Evolutionary conservation across 2,329 filamentous ascomycete genomes (phyloP).

Genomic region (Trichoderma sp.): DNA sequence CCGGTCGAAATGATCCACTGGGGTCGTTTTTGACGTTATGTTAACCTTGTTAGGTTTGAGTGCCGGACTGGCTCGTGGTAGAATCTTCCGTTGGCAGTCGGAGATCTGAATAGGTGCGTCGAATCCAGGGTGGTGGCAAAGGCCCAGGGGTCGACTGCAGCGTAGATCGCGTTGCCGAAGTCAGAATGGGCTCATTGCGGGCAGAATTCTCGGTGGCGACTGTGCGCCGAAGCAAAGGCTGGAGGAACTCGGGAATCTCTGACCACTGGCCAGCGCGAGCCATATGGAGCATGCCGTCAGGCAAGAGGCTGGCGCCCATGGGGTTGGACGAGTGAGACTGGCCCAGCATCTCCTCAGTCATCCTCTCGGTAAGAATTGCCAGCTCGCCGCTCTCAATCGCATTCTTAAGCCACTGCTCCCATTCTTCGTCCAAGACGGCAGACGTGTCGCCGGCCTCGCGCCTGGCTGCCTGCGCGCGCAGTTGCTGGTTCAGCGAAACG

Average conservation of each 20-base stretch:
- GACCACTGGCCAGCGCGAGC: slow-evolving; percentile 60
- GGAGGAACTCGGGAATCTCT: slow-evolving; percentile 59
- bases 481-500: slow-evolving; percentile 62
- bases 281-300: slow-evolving; percentile 54
- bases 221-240: slow-evolving; percentile 52
- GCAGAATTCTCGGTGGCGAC: slow-evolving; percentile 43
- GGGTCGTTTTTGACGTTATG: background rate
- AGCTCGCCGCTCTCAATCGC: slow-evolving; percentile 65
- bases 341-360: slow-evolving; percentile 41
- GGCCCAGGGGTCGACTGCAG: slow-evolving; percentile 11
- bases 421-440: slow-evolving; percentile 67
- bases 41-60: slow-evolving; percentile 28
- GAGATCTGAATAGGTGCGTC: slow-evolving; percentile 39
- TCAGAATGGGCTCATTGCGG: slow-evolving; percentile 19
- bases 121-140: slow-evolving; percentile 23
- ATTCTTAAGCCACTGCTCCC: slow-evolving; percentile 75
- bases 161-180: slow-evolving; percentile 19
- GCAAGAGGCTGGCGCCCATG: slow-evolving; percentile 46
- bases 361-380: slow-evolving; percentile 49
- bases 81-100: slow-evolving; percentile 45
- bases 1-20: background rate
- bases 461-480: slow-evolving; percentile 63
- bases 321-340: slow-evolving; percentile 32
- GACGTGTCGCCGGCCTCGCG: slow-evolving; percentile 61
- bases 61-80: slow-evolving; percentile 28